Evolutionary conservation across 306 rosid species (phyloP).

Genomic region (Trichosanthes cucumerina): DNA sequence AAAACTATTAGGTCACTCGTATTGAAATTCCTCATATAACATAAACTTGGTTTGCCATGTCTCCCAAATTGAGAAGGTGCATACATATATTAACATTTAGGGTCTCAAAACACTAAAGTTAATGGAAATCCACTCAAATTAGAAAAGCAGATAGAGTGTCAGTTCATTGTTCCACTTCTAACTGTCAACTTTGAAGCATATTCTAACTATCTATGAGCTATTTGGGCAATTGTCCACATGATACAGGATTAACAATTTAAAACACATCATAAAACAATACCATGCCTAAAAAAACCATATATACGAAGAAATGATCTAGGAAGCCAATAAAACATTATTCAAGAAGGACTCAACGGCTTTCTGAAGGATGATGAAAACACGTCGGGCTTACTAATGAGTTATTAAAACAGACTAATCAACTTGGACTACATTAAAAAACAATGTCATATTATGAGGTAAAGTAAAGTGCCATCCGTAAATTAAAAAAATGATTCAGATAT

Average conservation of each 20-base stretch:
- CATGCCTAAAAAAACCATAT: not conserved
- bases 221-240: not conserved
- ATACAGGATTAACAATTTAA: not conserved
- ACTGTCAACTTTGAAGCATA: not conserved
- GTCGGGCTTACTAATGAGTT: not conserved
- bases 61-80: too few relatives aligned
- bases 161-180: not conserved
- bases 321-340: not conserved
- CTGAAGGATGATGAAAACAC: not conserved
- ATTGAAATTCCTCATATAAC: too few relatives aligned
- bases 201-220: not conserved
- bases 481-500: not conserved
- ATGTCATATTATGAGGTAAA: not conserved
- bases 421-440: not conserved
- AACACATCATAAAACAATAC: not conserved
- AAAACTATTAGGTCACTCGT: too few relatives aligned
- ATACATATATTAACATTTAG: too few relatives aligned
- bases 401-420: not conserved
- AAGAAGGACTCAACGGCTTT: not conserved
- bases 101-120: too few relatives aligned
- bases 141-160: not conserved
- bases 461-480: not conserved
- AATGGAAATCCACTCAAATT: too few relatives aligned
- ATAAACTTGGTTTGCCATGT: too few relatives aligned
- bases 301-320: not conserved